Percentiles rank a stretch among this genome's conserved stretches.
Evolutionary conservation across 2,329 filamentous ascomycete species (phyloP).

Genomic region (Fusarium liriodendri): DNA sequence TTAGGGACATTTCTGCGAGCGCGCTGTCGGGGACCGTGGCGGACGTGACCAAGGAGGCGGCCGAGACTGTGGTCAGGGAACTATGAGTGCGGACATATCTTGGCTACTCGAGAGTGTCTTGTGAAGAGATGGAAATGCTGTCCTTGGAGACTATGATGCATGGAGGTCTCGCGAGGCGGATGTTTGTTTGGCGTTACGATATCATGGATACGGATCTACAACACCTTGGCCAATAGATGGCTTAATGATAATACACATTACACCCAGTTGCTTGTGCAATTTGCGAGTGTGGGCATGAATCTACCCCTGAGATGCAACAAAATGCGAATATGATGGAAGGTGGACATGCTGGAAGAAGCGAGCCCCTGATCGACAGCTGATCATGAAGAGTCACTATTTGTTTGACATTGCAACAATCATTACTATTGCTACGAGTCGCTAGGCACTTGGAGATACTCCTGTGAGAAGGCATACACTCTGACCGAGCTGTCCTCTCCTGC

Average conservation of each 20-base stretch:
- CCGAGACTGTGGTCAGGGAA: slow-evolving; percentile 48
- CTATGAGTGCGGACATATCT: slow-evolving; percentile 38
- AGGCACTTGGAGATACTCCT: slow-evolving; percentile 39
- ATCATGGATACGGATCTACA: slow-evolving; percentile 35
- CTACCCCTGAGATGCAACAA: not conserved
- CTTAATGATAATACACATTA: slow-evolving; percentile 39
- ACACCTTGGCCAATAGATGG: slow-evolving; percentile 26
- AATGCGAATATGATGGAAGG: not conserved
- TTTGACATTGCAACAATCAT: slow-evolving; percentile 11
- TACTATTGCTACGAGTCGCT: slow-evolving; percentile 29
- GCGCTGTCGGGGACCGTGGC: slow-evolving; percentile 44
- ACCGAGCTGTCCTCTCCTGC: slow-evolving; percentile 72
- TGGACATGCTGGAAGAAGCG: not conserved
- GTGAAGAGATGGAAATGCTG: not conserved
- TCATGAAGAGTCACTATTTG: not conserved
- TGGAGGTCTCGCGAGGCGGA: not conserved
- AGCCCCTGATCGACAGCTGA: not conserved
- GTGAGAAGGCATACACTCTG: slow-evolving; percentile 63
- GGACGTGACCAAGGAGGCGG: slow-evolving; percentile 40
- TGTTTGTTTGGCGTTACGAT: slow-evolving; percentile 27
- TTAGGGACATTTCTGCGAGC: slow-evolving; percentile 48
- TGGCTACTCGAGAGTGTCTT: not conserved
- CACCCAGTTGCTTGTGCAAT: not conserved
- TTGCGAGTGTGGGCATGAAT: not conserved
- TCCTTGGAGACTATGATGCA: not conserved